A percentile compares a stretch with the other conserved stretches of the same genome.
Conservation (phyloP, 2,329 filamentous ascomycete species). For the Ilyonectria destructans region DNA sequence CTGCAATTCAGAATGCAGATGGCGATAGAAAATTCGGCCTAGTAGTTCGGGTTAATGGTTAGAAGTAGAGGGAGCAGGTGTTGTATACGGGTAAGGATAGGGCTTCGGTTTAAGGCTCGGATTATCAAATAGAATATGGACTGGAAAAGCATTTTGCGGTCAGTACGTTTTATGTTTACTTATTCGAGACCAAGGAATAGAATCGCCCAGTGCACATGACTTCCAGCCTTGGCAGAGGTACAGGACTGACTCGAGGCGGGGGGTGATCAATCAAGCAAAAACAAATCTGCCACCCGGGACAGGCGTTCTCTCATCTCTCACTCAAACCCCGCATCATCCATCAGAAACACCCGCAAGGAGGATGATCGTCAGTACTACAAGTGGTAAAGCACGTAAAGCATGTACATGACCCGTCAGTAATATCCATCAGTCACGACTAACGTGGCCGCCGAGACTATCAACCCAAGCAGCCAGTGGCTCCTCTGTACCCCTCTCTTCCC, state of each 20-base stretch:
- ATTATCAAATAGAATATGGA: too few relatives aligned
- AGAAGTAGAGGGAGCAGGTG: too few relatives aligned
- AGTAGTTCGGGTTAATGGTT: too few relatives aligned
- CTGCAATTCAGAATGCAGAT: too few relatives aligned
- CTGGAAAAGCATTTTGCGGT: too few relatives aligned
- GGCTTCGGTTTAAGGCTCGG: too few relatives aligned
- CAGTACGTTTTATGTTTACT: too few relatives aligned
- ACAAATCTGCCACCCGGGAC: neutral
- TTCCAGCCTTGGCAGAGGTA: neutral
- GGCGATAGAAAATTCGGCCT: too few relatives aligned
- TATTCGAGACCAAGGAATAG: too few relatives aligned
- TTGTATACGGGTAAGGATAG: too few relatives aligned
- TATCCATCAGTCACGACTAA: neutral
- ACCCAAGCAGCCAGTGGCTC: neutral
- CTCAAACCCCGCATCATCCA: neutral
- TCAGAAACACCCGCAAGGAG: neutral
- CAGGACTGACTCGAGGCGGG: neutral
- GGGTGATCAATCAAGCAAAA: neutral
- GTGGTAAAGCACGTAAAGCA: neutral
- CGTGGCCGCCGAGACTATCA: neutral
- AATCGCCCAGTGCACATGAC: neutral
- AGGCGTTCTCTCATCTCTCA: neutral
- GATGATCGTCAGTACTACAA: neutral
- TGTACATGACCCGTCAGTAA: neutral
- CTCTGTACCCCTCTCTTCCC: slow-evolving; percentile 1